A percentile compares a stretch with the other conserved stretches of the same genome.
Evolutionary conservation across 139 green algal genomes (phyloP).

Genomic region (Desmodesmus armatus): DNA sequence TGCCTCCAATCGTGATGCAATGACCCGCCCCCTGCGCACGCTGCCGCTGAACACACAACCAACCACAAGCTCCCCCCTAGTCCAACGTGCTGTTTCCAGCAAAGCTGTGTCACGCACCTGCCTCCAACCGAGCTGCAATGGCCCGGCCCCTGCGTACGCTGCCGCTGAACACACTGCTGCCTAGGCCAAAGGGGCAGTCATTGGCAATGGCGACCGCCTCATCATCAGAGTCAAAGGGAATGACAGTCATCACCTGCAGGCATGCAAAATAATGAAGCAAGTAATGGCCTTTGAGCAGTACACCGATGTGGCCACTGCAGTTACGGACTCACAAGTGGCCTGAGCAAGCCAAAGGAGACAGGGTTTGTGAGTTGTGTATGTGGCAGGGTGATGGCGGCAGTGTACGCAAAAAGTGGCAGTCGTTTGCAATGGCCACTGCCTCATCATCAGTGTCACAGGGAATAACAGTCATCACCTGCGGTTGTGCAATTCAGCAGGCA

Average conservation of each 20-base stretch:
- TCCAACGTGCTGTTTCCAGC: constrained; percentile 98
- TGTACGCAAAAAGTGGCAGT: no score
- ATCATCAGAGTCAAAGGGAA: constrained; percentile 77
- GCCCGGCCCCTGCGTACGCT: constrained; percentile 50
- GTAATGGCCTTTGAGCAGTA: neutral
- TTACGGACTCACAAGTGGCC: no score
- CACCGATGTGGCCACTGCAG: neutral
- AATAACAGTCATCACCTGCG: no score
- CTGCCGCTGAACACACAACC: neutral
- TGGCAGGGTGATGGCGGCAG: no score
- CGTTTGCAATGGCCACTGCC: no score
- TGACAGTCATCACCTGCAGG: constrained; percentile 74
- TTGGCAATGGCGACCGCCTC: constrained; percentile 95
- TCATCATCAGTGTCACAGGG: no score
- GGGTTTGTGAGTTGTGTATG: no score
- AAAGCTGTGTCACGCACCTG: constrained; percentile 74
- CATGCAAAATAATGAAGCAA: no score
- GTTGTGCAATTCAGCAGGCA: no score
- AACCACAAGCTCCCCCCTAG: neutral
- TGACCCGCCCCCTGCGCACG: neutral
- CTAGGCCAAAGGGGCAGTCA: constrained; percentile 96
- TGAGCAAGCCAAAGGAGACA: no score
- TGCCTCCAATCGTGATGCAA: constrained; percentile 23
- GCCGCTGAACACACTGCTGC: constrained; percentile 88
- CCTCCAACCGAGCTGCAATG: constrained; percentile 78